Base-by-base conservation (phyloP, 1,284 basidiomycete species). In the Peniophora sp. region DNA sequence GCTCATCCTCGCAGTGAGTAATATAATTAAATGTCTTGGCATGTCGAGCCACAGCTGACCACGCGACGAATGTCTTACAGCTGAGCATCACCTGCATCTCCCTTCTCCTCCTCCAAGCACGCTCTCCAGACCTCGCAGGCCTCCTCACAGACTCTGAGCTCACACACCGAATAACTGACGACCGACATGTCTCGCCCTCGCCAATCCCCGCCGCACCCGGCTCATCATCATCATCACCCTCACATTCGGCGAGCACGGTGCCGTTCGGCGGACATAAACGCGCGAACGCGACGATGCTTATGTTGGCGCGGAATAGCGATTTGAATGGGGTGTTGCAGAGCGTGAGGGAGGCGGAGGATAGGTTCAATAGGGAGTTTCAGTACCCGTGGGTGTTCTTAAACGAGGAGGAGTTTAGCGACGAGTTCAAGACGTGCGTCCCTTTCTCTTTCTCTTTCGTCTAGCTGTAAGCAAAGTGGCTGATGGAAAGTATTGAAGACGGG, bases 321-420 rank as follows among this genome's bases (percentile, higher is more conserved):
- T 57, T 87, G 2, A 74, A 78, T 59, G 73, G 73, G 2, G 76
- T 83, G n/a, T 65, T 87, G 22, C 67, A 65, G 53, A 81, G 78
- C 58, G 70, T 85, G 17, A 67, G 72, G 47, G 72, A 77, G 54
- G 69, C 82, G 17, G 80, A 84, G 64, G 77, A 81, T 56, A 65
- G 77, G 47, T 85, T 89, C 68, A 90, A 90, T 63, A 71, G 72
- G 51, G 74, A 75, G 53, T 79, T 76, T 52, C 63, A 69, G 19
- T 89, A 90, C 58, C 85, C 86, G 2, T 89, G 83, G 66, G 79
- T 86, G 16, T 82, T 89, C 61, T 66, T 89, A 56, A 90, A 90
- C 61, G 86, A 89, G 53, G 78, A 80, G 54, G 70, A 71, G 1
- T 91, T 89, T 60, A 69, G 73, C 34, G 81, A 85, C n/a, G 79